Evolutionary conservation across 768 basidiomycete species (phyloP).

Genomic region (Boletus reticuloceps): DNA sequence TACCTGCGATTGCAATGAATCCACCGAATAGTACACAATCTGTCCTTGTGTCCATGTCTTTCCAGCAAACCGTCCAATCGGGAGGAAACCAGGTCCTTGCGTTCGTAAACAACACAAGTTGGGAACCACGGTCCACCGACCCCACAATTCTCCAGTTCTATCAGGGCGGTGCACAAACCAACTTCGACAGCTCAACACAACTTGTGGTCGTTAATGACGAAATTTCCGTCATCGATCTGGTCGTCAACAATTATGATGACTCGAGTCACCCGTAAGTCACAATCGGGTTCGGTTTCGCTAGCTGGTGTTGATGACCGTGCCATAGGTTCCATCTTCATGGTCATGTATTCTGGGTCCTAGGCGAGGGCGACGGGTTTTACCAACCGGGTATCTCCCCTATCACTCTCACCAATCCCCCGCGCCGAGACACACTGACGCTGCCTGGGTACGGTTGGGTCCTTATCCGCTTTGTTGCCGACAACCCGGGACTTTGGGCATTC

Average conservation of each 20-base stretch:
- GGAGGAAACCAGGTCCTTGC: constrained; percentile 25
- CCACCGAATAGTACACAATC: constrained; percentile 28
- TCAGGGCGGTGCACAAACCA: constrained; percentile 23
- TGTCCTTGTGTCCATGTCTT: constrained; percentile 21
- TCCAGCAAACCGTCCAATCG: constrained; percentile 25
- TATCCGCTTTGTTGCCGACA: constrained; percentile 42
- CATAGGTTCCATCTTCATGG: constrained; percentile 39
- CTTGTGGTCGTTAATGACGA: constrained; percentile 26
- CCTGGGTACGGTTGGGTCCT: constrained; percentile 37
- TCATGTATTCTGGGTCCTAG: constrained; percentile 36
- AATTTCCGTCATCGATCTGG: constrained; percentile 26
- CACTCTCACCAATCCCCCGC: constrained; percentile 36
- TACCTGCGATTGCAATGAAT: constrained; percentile 23
- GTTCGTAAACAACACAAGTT: constrained; percentile 29
- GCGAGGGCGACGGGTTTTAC: constrained; percentile 35
- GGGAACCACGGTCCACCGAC: constrained; percentile 22
- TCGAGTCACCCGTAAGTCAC: constrained; percentile 29
- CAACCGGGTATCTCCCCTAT: constrained; percentile 25
- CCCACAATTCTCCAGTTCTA: constrained; percentile 30
- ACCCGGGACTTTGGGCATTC: constrained; percentile 46
- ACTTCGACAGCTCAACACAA: constrained; percentile 22
- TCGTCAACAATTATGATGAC: constrained; percentile 26
- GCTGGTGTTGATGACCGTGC: background rate
- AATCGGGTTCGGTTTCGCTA: background rate
- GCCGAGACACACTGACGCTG: constrained; percentile 41